Base-by-base conservation (phyloP, 2,329 filamentous ascomycete genomes). In the Epichloe gansuensis region DNA sequence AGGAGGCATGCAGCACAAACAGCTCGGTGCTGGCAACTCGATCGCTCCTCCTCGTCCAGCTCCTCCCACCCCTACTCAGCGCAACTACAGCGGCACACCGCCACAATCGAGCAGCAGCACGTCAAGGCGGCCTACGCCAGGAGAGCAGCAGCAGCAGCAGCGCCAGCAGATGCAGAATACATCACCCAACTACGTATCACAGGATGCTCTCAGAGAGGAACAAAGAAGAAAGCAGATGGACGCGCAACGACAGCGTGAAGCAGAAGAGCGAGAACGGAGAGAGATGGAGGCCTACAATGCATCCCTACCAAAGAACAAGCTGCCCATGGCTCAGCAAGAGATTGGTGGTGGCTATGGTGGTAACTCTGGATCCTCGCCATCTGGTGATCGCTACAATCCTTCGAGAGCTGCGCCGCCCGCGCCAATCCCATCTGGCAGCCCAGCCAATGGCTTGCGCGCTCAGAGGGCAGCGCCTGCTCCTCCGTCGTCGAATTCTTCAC, bases 201-300 rank as follows among this genome's bases (percentile, higher is more conserved):
- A 75, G 21, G 74, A 78, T 51, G 64, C 70, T 36, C 57, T 70
- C 49, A 72, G 74, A 66, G 74, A 83, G 39, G 77, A 82, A 55
- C 74, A 80, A 60, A 77, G 78, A 36, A 77, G 82, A 62, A 78
- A 81, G 61, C 80, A 85, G 62, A 63, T 74, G 6, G 81, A 85
- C 57, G 71, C 77, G 35, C 79, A 82, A 58, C 70, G 72, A 53
- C 71, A 75, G 56, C 70, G 72, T 42, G 78, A 83, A 56, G 71
- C 75, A 2, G 79, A 82, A 56, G 84, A 89, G 59, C 80, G 83
- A 61, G 78, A 78, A 51, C 78, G 87, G 51, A 80, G 84, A 57
- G 89, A 95, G 49, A 75, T 87, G 59, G 89, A 93, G 64, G 87
- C 82, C 17, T 96, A 95, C 68, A 95, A 97, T 66, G 86, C 88